Base-by-base conservation (phyloP, 257 asterid species). In the Lantana camara region DNA sequence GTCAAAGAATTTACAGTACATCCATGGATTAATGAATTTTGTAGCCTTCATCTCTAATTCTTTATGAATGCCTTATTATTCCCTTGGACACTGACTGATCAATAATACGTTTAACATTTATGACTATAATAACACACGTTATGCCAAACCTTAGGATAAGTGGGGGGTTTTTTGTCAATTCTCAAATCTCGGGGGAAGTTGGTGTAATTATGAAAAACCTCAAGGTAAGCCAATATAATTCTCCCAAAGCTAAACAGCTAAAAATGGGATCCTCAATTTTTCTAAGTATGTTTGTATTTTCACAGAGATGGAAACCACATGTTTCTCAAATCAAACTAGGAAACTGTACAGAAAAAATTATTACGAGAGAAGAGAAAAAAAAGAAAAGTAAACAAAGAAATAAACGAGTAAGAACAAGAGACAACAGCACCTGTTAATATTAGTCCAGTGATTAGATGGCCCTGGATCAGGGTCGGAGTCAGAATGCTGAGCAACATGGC, bases 371-470 rank as follows among this genome's bases (percentile, higher is more conserved):
- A 27, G 7, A 10, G 40, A 45, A 23, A 54, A 35, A 14, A 57
- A 22, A 4, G 7, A 63, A 10, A 30, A 48, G 13, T 27, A 56
- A 44, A 64, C 16, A 47, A 40, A n/a, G 55, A 62, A 42, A 57
- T 13, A 51, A 49, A 66, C 17, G 38, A 48, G 46, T 50, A n/a
- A 58, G 10, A 52, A 54, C 44, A 57, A 8, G 40, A 37, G 57
- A 60, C 24, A 60, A 27, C 22, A 23, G 57, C 57, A 89, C 99
- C 97, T 84, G 87, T 73, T 82, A 20, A 71, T 84, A 86, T 73
- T 82, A 20, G 69, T 66, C 97, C 97, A 87, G 70, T 64, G 83
- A 73, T 83, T 80, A 27, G 91, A 73, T 74, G 86, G 83, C 38
- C n/a, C n/a, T n/a, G n/a, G n/a, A n/a, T n/a, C n/a, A n/a, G 32